Conservation (phyloP, 352 stramenopile species). For the Phytophthora rubi region DNA sequence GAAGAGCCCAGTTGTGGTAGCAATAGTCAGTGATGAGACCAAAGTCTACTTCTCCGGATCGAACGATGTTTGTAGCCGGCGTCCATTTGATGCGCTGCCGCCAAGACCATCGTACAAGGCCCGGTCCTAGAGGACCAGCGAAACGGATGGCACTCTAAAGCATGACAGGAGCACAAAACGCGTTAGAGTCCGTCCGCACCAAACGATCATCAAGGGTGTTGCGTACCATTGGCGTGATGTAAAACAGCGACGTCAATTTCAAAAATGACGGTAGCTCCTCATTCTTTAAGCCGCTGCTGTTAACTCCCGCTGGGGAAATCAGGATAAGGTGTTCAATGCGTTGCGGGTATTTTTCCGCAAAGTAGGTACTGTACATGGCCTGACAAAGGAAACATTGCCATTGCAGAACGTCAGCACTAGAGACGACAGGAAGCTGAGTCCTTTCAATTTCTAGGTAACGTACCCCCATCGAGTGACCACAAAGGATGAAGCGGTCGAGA, state of each 20-base stretch:
- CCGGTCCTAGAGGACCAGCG: slow-evolving; percentile 60
- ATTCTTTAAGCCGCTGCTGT: slow-evolving; percentile 40
- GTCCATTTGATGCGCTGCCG: slow-evolving; percentile 65
- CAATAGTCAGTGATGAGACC: slow-evolving; percentile 74
- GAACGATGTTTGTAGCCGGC: slow-evolving; percentile 75
- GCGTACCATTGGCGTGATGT: slow-evolving; percentile 79
- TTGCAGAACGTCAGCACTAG: not conserved
- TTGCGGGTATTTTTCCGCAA: slow-evolving; percentile 71
- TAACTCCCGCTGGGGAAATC: slow-evolving; percentile 76
- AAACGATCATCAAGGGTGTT: not conserved
- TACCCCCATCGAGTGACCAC: slow-evolving; percentile 84
- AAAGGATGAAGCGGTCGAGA: slow-evolving; percentile 81
- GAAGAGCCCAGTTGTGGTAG: slow-evolving; percentile 86
- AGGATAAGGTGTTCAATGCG: slow-evolving; percentile 80
- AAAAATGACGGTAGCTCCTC: slow-evolving; percentile 54
- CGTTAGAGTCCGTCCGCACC: not conserved
- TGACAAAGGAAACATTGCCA: slow-evolving; percentile 9
- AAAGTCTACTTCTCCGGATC: slow-evolving; percentile 72
- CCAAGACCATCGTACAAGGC: slow-evolving; percentile 66
- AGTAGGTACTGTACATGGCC: slow-evolving; percentile 85
- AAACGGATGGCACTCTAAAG: slow-evolving; percentile 68
- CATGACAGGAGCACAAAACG: not conserved
- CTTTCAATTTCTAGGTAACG: slow-evolving; percentile 7
- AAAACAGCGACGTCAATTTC: slow-evolving; percentile 42
- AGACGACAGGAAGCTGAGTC: no score